These are phyloP conservation scores for Cinchona pubescens DNA, from an alignment of 257 asterid genomes.

Conservation along the genomic window DNA sequence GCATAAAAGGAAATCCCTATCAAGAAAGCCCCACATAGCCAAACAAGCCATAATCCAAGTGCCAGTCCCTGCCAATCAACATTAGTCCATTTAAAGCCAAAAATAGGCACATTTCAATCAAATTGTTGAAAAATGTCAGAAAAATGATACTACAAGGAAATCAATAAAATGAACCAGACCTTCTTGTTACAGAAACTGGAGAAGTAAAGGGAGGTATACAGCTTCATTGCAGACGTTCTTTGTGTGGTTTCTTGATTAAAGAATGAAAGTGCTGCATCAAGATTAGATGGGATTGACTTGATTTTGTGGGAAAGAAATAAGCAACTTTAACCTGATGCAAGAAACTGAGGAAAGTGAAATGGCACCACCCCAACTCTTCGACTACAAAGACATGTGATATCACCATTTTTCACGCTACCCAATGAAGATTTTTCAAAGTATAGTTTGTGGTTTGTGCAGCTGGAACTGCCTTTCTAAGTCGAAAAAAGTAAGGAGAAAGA, in stretches of 20 bases:
- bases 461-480: constrained; percentile 2
- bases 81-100: constrained; percentile 9
- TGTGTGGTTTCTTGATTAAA: constrained; percentile 5
- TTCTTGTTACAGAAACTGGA: constrained; percentile 37
- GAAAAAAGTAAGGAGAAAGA: not conserved
- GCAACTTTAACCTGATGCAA: constrained; percentile 11
- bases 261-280: not conserved
- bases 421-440: not conserved
- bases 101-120: not conserved
- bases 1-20: constrained; percentile 66
- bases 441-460: constrained; percentile 9
- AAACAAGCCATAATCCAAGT: constrained; percentile 66
- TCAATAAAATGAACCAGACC: constrained; percentile 31
- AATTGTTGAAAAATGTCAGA: not conserved
- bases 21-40: constrained; percentile 74
- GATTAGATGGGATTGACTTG: not conserved
- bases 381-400: constrained; percentile 11
- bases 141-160: constrained; percentile 18
- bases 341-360: constrained; percentile 7
- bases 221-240: constrained; percentile 35
- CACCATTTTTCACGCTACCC: constrained; percentile 19
- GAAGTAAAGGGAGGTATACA: constrained; percentile 21
- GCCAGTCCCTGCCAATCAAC: constrained; percentile 46
- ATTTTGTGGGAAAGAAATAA: not conserved
- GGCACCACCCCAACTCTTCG: not conserved